Conservation (phyloP, 169 alveolate species). For the Plasmodium adleri region DNA sequence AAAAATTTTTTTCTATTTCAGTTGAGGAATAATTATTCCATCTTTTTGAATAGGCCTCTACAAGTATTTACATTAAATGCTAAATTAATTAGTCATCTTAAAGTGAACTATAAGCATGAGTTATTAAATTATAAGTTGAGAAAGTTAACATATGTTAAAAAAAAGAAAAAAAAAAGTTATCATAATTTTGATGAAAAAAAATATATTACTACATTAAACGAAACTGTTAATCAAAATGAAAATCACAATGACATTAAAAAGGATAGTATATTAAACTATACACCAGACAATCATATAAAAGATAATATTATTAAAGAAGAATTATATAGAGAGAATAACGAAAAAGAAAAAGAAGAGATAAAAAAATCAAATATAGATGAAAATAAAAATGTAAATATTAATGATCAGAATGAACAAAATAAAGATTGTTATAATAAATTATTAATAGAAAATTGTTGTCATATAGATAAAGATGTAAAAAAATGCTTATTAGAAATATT, state of each 20-base stretch:
- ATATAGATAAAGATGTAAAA: conserved; percentile 58
- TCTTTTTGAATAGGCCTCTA: too few species aligned
- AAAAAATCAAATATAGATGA: not conserved
- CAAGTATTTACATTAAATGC: too few species aligned
- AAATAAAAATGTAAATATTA: not conserved
- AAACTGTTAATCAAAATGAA: not conserved
- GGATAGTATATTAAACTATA: not conserved
- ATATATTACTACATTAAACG: not conserved
- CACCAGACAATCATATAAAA: not conserved
- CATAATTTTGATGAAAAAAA: too few species aligned
- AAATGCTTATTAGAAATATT: conserved; percentile 55
- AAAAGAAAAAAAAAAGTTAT: too few species aligned
- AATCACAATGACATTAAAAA: not conserved
- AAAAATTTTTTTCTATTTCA: too few species aligned
- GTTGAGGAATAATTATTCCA: too few species aligned
- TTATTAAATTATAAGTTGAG: too few species aligned
- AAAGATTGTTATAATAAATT: not conserved
- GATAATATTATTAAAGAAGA: not conserved
- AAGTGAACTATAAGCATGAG: too few species aligned
- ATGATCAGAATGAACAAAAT: not conserved
- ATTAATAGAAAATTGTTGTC: conserved; percentile 36
- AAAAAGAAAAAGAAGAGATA: not conserved
- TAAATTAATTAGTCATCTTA: too few species aligned
- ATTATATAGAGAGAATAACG: not conserved
- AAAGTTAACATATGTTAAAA: too few species aligned